Evolutionary conservation across 352 stramenopile genomes (phyloP), one percentile per base, ranked within the genome.

Genomic region (Phytophthora pistaciae): DNA sequence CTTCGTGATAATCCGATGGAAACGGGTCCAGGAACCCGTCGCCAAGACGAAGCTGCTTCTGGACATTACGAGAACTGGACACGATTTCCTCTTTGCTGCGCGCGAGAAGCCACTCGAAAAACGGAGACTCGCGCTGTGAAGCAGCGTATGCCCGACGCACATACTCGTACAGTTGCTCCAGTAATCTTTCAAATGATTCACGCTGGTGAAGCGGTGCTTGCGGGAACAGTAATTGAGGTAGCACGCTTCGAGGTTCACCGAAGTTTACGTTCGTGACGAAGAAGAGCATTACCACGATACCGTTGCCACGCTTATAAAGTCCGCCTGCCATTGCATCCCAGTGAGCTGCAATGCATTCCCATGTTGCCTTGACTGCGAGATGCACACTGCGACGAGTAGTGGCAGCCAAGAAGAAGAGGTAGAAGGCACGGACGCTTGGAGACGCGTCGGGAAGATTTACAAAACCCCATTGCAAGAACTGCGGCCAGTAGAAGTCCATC

Each of bases 401-500:
- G 20, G 79, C 81, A 18, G 84, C 69, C 25, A 92, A 56, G 67
- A 92, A 92, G 54, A 85, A 83, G 23, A 91, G 61, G 27, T 91
- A 92, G 53, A 90, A 88, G 11, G 81, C 79, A 54, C 85, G 83
- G 8, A 88, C 81, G 59, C 81, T 90, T 6, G 80, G 73, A 27
- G 84, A 82, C 1, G 80, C 79, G 27, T 86, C 72, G 1, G 50
- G 64, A 0, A 88, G 49, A 38, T 89, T 74, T 0, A 86, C 62
- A 54, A 91, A 87, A 8, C 84, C 84, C 83, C 83, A 92, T 29
- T 91, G 83, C 21, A 92, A 71, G 33, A 91, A 82, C 63, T 92
- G 84, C 9, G 84, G 83, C 84, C 84, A 92, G 59, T 89, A 91
- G 52, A 92, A 89, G 52, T 87, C 83, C 42, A 92, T 75, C n/a